A percentile compares a stretch with the other conserved stretches of the same genome.
Conservation (phyloP, 192 early-diverging fungal species). For the Backusella morwellensis region DNA sequence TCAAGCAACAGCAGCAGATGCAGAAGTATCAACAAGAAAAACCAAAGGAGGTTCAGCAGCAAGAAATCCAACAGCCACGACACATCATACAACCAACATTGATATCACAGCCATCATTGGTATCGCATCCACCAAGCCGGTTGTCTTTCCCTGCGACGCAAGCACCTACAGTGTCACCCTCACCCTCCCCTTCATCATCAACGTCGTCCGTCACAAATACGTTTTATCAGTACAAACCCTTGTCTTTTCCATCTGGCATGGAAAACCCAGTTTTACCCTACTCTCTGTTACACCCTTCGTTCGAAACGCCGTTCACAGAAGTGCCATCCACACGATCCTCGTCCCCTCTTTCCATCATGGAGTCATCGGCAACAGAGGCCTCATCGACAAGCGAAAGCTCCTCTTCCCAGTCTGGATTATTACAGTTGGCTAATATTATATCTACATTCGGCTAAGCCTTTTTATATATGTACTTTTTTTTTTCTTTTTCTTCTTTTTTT, state of each 20-base stretch:
- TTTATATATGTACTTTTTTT: background rate
- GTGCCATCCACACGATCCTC: background rate
- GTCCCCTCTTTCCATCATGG: background rate
- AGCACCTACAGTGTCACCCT: background rate
- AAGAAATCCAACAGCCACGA: background rate
- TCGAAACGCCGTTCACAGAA: background rate
- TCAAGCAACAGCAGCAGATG: background rate
- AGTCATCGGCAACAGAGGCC: background rate
- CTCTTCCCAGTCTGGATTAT: background rate
- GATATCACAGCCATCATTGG: background rate
- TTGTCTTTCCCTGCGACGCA: background rate
- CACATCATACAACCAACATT: background rate
- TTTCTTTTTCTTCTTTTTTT: background rate
- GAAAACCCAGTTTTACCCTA: constrained; percentile 10
- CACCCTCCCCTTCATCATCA: background rate
- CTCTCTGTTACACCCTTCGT: constrained; percentile 15
- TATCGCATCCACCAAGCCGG: background rate
- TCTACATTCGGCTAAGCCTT: constrained; percentile 32
- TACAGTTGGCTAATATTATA: constrained; percentile 31
- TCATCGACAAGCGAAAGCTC: background rate
- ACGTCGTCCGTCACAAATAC: background rate
- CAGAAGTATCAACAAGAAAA: background rate
- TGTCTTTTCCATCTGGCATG: constrained; percentile 1
- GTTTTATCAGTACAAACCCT: constrained; percentile 26
- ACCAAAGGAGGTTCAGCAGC: background rate